phyloP scores from a whole-genome alignment of 352 stramenopile species.

The Elongisporangium prolatum region DNA sequence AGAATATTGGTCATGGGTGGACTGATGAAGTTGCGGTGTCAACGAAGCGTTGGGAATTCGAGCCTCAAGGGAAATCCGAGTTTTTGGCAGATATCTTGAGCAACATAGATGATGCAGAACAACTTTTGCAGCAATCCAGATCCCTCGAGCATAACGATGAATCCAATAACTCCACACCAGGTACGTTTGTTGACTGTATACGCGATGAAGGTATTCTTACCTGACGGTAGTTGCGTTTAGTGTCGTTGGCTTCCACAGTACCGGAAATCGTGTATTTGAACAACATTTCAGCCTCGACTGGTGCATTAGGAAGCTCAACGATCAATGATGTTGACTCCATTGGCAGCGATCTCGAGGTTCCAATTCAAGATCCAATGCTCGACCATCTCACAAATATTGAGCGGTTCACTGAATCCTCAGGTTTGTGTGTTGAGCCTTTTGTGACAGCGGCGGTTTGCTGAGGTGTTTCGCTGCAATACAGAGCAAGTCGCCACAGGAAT shows the following conservation, averaged over 20 bases:
- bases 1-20: slow-evolving; percentile 5
- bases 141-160: not conserved
- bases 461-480: too few species aligned
- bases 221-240: too few species aligned
- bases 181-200: too few species aligned
- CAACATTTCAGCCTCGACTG: too few species aligned
- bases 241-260: too few species aligned
- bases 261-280: too few species aligned
- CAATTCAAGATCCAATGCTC: slow-evolving; percentile 44
- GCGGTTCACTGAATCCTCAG: slow-evolving; percentile 45
- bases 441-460: too few species aligned
- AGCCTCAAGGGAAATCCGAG: slow-evolving; percentile 22
- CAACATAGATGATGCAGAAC: slow-evolving; percentile 55
- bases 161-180: too few species aligned
- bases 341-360: slow-evolving; percentile 13
- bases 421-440: slow-evolving; percentile 10
- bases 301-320: too few species aligned
- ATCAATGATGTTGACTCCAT: too few species aligned
- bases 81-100: slow-evolving; percentile 60
- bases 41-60: not conserved
- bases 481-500: too few species aligned
- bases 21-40: not conserved
- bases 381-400: slow-evolving; percentile 47
- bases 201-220: too few species aligned
- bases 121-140: slow-evolving; percentile 39